These are phyloP conservation scores for Kwoniella heveanensis DNA, from an alignment of 768 basidiomycete genomes.

Conservation along the genomic window DNA sequence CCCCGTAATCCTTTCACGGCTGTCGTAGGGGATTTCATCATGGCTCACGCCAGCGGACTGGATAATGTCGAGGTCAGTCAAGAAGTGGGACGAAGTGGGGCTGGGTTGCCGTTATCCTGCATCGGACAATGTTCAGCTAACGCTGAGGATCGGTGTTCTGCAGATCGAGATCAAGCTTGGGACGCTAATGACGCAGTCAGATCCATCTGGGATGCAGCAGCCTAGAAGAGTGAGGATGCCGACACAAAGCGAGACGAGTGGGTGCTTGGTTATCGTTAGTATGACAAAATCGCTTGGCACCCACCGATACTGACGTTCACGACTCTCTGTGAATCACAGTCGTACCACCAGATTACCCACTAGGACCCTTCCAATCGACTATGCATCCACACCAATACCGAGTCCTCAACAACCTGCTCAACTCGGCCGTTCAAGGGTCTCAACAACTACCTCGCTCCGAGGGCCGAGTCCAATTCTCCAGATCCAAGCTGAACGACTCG, in stretches of 20 bases:
- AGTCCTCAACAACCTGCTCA: slow-evolving; percentile 83
- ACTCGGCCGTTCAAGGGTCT: slow-evolving; percentile 65
- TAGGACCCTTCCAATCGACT: slow-evolving; percentile 83
- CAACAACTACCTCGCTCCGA: slow-evolving; percentile 56
- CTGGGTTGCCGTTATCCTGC: too few species aligned
- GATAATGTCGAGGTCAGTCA: slow-evolving; percentile 48
- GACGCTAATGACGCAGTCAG: slow-evolving; percentile 31
- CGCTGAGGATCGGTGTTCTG: too few species aligned
- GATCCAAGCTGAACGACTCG: slow-evolving; percentile 75
- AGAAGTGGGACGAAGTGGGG: background rate
- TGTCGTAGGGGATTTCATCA: slow-evolving; percentile 49
- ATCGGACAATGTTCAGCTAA: too few species aligned
- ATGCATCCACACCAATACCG: slow-evolving; percentile 85
- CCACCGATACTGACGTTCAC: too few species aligned
- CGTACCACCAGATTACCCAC: slow-evolving; percentile 64
- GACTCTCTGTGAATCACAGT: slow-evolving; percentile 60
- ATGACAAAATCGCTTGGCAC: too few species aligned
- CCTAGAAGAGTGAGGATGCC: slow-evolving; percentile 35
- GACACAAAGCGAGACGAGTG: slow-evolving; percentile 44
- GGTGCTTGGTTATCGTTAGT: slow-evolving; percentile 5
- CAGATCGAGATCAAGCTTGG: slow-evolving; percentile 55
- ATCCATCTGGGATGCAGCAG: slow-evolving; percentile 5
- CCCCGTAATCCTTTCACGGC: slow-evolving; percentile 49
- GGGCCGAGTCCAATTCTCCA: slow-evolving; percentile 70
- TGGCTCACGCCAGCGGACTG: slow-evolving; percentile 37